Evolutionary conservation across 1,284 basidiomycete genomes (phyloP).

Genomic region (Marasmius fiardii): DNA sequence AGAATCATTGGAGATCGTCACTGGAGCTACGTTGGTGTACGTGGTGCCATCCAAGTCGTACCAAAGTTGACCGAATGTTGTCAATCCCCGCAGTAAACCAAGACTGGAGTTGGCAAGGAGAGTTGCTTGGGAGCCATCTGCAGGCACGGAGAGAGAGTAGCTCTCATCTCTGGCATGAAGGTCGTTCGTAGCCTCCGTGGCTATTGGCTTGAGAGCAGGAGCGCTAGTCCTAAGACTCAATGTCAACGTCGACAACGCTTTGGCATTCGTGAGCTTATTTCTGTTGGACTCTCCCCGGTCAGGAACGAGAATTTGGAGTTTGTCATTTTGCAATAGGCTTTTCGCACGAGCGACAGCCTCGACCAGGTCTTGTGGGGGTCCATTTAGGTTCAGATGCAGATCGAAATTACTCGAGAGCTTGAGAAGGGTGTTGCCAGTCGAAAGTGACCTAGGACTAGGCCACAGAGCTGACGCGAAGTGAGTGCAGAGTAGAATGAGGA

Average conservation of each 20-base stretch:
- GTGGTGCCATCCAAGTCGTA: slow-evolving; percentile 48
- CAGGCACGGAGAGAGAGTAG: slow-evolving; percentile 64
- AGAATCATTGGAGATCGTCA: slow-evolving; percentile 49
- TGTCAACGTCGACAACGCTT: slow-evolving; percentile 1
- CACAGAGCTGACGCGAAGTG: slow-evolving; percentile 25
- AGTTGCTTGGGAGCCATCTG: slow-evolving; percentile 53
- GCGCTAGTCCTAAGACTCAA: not conserved
- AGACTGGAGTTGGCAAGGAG: slow-evolving; percentile 71
- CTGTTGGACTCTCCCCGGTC: slow-evolving; percentile 30
- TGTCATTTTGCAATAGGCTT: slow-evolving; percentile 35
- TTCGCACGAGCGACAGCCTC: slow-evolving; percentile 41
- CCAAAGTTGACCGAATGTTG: slow-evolving; percentile 81
- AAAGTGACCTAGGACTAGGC: slow-evolving; percentile 31
- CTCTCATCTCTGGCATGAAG: slow-evolving; percentile 58
- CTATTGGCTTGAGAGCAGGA: slow-evolving; percentile 29
- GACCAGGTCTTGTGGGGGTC: slow-evolving; percentile 42
- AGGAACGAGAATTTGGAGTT: slow-evolving; percentile 43
- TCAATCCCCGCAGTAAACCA: slow-evolving; percentile 77
- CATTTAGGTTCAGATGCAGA: slow-evolving; percentile 32
- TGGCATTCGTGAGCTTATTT: not conserved
- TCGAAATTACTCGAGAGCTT: slow-evolving; percentile 32
- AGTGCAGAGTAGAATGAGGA: slow-evolving; percentile 5
- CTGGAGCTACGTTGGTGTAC: slow-evolving; percentile 59
- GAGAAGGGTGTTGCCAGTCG: slow-evolving; percentile 27
- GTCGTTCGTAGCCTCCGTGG: slow-evolving; percentile 51